Evolutionary conservation across 2,329 filamentous ascomycete genomes (phyloP).

Genomic region (Fusarium hainanense): DNA sequence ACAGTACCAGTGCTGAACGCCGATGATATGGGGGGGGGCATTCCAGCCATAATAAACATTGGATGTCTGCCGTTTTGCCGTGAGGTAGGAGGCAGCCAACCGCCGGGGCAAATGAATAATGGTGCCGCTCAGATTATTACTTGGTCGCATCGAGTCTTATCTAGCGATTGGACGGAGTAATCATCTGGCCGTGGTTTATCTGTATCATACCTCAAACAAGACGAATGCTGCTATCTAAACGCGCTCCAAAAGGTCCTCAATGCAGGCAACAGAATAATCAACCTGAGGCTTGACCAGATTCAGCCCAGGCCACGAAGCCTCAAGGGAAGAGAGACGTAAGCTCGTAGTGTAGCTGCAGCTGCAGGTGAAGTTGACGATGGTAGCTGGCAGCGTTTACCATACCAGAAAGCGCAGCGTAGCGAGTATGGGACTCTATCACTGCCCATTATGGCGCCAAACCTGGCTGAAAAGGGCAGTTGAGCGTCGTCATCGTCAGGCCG

Average conservation of each 20-base stretch:
- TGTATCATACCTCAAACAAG: slow-evolving; percentile 32
- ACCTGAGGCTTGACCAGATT: slow-evolving; percentile 43
- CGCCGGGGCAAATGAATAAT: slow-evolving; percentile 2
- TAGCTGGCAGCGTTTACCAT: slow-evolving; percentile 21
- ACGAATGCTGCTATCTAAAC: slow-evolving; percentile 16
- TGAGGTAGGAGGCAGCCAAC: slow-evolving; percentile 20
- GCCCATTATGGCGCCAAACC: slow-evolving; percentile 29
- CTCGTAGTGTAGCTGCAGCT: slow-evolving; percentile 29
- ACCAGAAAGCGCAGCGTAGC: slow-evolving; percentile 29
- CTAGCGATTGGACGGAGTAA: slow-evolving; percentile 27
- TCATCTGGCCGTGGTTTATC: slow-evolving; percentile 24
- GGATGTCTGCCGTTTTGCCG: slow-evolving; percentile 30
- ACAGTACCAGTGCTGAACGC: not conserved
- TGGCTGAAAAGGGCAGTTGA: slow-evolving; percentile 43
- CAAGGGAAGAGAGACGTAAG: slow-evolving; percentile 39
- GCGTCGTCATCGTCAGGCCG: slow-evolving; percentile 50
- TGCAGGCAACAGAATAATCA: slow-evolving; percentile 36
- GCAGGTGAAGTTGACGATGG: slow-evolving; percentile 29
- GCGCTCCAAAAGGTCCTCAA: slow-evolving; percentile 1
- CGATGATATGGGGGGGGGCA: slow-evolving; percentile 13
- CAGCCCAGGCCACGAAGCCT: slow-evolving; percentile 44
- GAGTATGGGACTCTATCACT: slow-evolving; percentile 33
- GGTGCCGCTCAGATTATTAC: slow-evolving; percentile 1
- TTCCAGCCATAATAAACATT: slow-evolving; percentile 20
- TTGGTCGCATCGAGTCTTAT: slow-evolving; percentile 10